phyloP scores from a whole-genome alignment of 2,329 filamentous ascomycete species.

The Fusarium pseudoanthophilum region DNA sequence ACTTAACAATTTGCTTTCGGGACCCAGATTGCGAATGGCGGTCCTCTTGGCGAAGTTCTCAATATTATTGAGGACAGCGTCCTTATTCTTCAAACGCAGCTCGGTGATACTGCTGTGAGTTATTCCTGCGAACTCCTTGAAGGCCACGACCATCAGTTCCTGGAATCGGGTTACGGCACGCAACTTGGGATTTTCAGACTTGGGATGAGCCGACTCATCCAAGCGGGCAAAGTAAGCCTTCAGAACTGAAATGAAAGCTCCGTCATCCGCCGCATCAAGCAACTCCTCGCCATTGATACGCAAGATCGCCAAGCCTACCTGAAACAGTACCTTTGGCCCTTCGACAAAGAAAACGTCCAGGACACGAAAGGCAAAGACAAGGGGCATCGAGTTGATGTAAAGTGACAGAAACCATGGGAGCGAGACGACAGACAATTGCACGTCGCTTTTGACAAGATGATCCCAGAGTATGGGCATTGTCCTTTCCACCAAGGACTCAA shows the following conservation, averaged over 20 bases:
- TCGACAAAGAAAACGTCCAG: conserved; percentile 98
- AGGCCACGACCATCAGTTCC: conserved; percentile 98
- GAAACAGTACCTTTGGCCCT: conserved; percentile 96
- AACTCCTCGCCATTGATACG: conserved; percentile 97
- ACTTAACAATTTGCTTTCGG: conserved; percentile 91
- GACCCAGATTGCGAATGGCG: conserved; percentile 92
- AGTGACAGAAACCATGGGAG: conserved; percentile 97
- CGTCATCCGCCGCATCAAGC: conserved; percentile 91
- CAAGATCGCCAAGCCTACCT: conserved; percentile 95
- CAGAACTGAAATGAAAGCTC: conserved; percentile 94
- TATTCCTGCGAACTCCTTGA: conserved; percentile 96
- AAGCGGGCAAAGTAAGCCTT: conserved; percentile 94
- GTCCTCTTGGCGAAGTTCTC: conserved; percentile 98
- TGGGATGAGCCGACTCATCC: conserved; percentile 95
- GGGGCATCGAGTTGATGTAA: conserved; percentile 99
- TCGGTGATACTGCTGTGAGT: conserved; percentile 94
- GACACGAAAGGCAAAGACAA: conserved; percentile 96
- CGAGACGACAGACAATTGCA: conserved; percentile 96
- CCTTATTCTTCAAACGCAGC: conserved; percentile 90
- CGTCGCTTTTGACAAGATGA: conserved; percentile 94
- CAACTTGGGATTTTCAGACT: conserved; percentile 93
- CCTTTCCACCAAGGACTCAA: conserved; percentile 97
- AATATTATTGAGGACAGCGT: conserved; percentile 92
- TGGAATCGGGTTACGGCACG: conserved; percentile 95
- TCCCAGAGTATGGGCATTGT: conserved; percentile 99